Evolutionary conservation across 2,329 filamentous ascomycete species (phyloP), one percentile per base, ranked within the genome.

Genomic region (Beauveria medogensis): DNA sequence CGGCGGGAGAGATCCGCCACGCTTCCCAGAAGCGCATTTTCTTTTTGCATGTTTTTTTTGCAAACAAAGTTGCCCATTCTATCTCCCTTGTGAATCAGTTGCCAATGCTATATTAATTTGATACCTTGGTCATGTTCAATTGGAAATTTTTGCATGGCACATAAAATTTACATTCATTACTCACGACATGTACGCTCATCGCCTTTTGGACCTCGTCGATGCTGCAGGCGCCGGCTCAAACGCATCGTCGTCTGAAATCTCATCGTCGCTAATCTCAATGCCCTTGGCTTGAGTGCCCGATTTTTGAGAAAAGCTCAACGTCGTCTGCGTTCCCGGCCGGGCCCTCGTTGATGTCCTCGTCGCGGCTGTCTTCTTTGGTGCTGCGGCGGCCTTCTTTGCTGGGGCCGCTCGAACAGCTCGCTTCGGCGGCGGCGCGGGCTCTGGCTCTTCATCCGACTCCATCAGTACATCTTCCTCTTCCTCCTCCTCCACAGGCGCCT

Each of bases 211-310:
- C 58, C 72, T 65, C n/a, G 67, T 70, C 20, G 72, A 64, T 14
- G 69, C 51, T 24, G 71, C 65, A 0, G 78, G 78, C 55, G 79
- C 75, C 6, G 81, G 75, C 70, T 86, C 83, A 69, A 88, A 87
- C 0, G 78, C 73, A 70, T 85, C 82, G 48, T 85, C 82, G 61
- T 85, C 82, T 0, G 80, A 83, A 50, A 88, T 85, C 70, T 86
- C 84, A 68, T 88, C 85, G 62, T 86, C 84, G 63, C 84, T 87
- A 59, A 87, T 81, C 67, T 86, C 83, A 18, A 82, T 68, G n/a
- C 77, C 75, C 43, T 78, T 75, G 40, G 78, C 71, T 64, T 81
- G 77, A 34, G 77, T 74, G 8, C 73, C 70, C 3, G 74, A 71
- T 63, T 71, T 69, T 65, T 80, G 75, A 10, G 78, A 78, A 64